These are phyloP conservation scores for Dicorynia guianensis DNA, from an alignment of 306 rosid species.

Conservation along the genomic window DNA sequence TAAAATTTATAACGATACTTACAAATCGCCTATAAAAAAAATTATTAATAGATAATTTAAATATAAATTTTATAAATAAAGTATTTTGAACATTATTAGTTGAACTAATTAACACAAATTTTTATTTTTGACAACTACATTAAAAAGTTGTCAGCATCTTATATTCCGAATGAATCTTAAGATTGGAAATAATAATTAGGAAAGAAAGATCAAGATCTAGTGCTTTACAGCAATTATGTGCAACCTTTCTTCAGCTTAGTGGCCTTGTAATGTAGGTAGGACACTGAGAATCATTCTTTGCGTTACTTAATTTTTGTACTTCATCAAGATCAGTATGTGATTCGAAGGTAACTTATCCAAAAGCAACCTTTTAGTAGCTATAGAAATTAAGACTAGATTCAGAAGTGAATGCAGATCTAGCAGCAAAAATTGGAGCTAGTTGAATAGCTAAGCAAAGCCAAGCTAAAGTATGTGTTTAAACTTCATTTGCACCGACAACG, in stretches of 20 bases:
- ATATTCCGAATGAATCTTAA: slow-evolving; percentile 27
- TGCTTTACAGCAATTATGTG: slow-evolving; percentile 42
- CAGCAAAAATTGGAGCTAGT: slow-evolving; percentile 24
- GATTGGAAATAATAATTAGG: slow-evolving; percentile 21
- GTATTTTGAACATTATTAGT: too few relatives aligned
- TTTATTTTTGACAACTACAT: slow-evolving; percentile 34
- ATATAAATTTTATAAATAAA: too few relatives aligned
- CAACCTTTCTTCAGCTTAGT: slow-evolving; percentile 23
- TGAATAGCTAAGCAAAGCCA: slow-evolving; percentile 42
- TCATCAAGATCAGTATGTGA: slow-evolving; percentile 21
- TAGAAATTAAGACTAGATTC: slow-evolving; percentile 21
- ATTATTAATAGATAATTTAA: too few relatives aligned
- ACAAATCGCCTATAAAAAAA: too few relatives aligned
- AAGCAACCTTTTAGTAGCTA: slow-evolving; percentile 39
- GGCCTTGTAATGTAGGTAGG: slow-evolving; percentile 23
- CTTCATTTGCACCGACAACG: slow-evolving; percentile 44
- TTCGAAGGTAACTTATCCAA: slow-evolving; percentile 31
- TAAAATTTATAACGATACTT: too few relatives aligned
- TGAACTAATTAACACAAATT: too few relatives aligned
- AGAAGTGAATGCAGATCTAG: slow-evolving; percentile 41
- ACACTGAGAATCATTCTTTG: slow-evolving; percentile 41
- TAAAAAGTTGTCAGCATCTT: slow-evolving; percentile 39
- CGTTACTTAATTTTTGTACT: not conserved
- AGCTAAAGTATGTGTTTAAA: slow-evolving; percentile 32
- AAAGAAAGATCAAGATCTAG: slow-evolving; percentile 35